Conservation (phyloP, 2,329 filamentous ascomycete species). For the Albophoma yamanashiensis region DNA sequence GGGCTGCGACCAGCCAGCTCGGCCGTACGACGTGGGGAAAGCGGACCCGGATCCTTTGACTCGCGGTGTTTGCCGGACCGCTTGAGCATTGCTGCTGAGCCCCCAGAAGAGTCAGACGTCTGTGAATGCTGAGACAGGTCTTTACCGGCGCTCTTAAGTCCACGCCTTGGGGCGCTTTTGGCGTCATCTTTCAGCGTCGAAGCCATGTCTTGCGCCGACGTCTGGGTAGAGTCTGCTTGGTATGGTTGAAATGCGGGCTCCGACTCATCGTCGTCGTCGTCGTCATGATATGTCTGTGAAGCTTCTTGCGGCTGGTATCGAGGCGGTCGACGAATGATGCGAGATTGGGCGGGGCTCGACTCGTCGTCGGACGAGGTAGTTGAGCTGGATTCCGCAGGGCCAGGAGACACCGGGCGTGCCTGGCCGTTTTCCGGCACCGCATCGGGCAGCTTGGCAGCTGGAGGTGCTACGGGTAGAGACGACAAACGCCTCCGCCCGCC, state of each 20-base stretch:
- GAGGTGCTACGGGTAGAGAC: conserved; percentile 29
- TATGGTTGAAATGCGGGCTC: conserved; percentile 46
- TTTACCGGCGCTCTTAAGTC: conserved; percentile 17
- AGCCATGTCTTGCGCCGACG: conserved; percentile 33
- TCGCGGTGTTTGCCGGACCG: conserved; percentile 19
- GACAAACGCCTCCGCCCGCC: conserved; percentile 28
- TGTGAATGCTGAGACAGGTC: conserved; percentile 35
- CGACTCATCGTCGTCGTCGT: conserved; percentile 42
- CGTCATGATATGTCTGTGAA: conserved; percentile 27
- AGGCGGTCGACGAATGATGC: conserved; percentile 49
- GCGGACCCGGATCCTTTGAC: conserved; percentile 27
- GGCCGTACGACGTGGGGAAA: conserved; percentile 48
- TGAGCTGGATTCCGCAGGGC: conserved; percentile 25
- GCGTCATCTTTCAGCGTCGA: conserved; percentile 41
- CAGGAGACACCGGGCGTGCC: conserved; percentile 20
- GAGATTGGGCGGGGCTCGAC: conserved; percentile 44
- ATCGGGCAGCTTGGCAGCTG: conserved; percentile 12
- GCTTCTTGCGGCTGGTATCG: conserved; percentile 33
- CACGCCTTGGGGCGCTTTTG: conserved; percentile 20
- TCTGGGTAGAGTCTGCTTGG: conserved; percentile 22
- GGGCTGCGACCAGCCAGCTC: conserved; percentile 48
- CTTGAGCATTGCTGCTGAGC: conserved; percentile 34
- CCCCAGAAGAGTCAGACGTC: conserved; percentile 53
- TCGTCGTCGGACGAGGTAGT: conserved; percentile 33
- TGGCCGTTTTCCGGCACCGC: conserved; percentile 7